These are phyloP conservation scores for Colletotrichum spinosum DNA, from an alignment of 2,329 filamentous ascomycete genomes.

Conservation along the genomic window DNA sequence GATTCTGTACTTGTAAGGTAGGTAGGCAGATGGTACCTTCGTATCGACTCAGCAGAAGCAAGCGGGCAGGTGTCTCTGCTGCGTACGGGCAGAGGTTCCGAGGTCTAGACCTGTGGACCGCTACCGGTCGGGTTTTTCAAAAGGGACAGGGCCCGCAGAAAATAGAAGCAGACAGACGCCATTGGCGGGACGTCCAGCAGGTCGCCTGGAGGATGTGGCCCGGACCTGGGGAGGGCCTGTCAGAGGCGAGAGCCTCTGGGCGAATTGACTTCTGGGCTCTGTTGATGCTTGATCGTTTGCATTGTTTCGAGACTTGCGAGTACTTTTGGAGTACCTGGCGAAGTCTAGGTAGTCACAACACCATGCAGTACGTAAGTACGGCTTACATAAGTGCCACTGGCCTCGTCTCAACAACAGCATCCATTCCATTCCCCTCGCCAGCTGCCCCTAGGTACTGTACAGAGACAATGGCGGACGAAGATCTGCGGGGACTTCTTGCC, in stretches of 20 bases:
- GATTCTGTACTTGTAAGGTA: too few species aligned
- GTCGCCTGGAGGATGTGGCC: background rate
- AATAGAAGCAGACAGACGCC: too few species aligned
- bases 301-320: slow-evolving; percentile 9
- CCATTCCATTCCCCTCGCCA: too few species aligned
- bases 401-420: too few species aligned
- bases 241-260: slow-evolving; percentile 11
- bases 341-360: background rate
- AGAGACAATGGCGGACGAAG: background rate
- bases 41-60: too few species aligned
- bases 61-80: too few species aligned
- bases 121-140: slow-evolving; percentile 28
- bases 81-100: too few species aligned
- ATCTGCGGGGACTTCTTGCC: slow-evolving; percentile 17
- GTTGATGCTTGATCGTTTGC: slow-evolving; percentile 29
- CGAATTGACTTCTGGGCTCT: slow-evolving; percentile 33
- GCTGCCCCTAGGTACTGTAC: too few species aligned
- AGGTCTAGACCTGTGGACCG: slow-evolving; percentile 30
- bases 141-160: background rate
- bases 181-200: too few species aligned
- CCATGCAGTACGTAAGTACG: background rate
- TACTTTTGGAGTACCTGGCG: slow-evolving; percentile 9
- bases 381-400: too few species aligned
- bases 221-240: slow-evolving; percentile 14
- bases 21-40: too few species aligned